These are phyloP conservation scores for Perilla frutescens DNA, from an alignment of 257 asterid genomes.

Conservation along the genomic window DNA sequence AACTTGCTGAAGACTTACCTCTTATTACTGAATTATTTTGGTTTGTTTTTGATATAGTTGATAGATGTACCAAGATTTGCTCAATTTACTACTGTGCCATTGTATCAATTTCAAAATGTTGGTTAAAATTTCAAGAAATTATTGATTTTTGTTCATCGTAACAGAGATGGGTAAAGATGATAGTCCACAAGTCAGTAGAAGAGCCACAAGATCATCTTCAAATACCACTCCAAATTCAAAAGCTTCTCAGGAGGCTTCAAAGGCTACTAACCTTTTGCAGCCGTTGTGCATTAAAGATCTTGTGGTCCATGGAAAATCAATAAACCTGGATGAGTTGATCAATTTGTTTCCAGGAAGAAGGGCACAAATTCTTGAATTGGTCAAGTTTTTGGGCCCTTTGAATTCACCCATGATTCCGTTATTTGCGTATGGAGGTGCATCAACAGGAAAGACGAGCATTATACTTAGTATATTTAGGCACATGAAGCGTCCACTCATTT, in stretches of 20 bases:
- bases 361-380: constrained; percentile 63
- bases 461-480: constrained; percentile 65
- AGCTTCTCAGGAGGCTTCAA: constrained; percentile 44
- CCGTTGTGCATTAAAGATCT: constrained; percentile 55
- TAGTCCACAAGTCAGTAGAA: constrained; percentile 54
- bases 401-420: constrained; percentile 79
- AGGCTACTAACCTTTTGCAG: constrained; percentile 23
- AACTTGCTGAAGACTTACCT: too few species aligned
- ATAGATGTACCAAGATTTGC: neutral
- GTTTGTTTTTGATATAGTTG: neutral
- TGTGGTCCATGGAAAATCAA: constrained; percentile 47
- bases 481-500: constrained; percentile 76
- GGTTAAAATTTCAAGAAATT: neutral
- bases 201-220: constrained; percentile 66
- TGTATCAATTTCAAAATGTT: neutral
- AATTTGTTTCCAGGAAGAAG: constrained; percentile 69
- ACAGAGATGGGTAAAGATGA: constrained; percentile 59
- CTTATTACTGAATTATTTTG: too few species aligned
- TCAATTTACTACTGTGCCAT: neutral
- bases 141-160: constrained; percentile 28
- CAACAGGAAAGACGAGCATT: constrained; percentile 82
- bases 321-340: constrained; percentile 64
- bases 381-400: constrained; percentile 73
- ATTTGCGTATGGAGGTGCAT: constrained; percentile 83
- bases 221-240: constrained; percentile 46